A percentile compares a stretch with the other conserved stretches of the same genome.
phyloP scores from a whole-genome alignment of 2,329 filamentous ascomycete genomes.

The Lizonia empirigonia region DNA sequence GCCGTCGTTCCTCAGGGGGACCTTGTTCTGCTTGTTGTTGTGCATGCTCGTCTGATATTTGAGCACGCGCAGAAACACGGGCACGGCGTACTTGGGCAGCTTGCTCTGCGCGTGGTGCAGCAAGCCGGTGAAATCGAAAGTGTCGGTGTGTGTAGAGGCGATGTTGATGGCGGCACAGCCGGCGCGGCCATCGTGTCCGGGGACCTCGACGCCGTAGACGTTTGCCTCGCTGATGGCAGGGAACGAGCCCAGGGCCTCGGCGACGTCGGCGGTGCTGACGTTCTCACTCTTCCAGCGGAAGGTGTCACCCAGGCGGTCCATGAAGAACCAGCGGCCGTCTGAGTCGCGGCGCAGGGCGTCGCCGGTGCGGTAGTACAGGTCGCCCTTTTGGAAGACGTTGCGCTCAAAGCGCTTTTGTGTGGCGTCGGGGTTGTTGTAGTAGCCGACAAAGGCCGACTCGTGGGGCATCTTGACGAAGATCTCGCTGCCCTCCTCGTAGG shows the following conservation, averaged over 20 bases:
- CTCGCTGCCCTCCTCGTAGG: constrained; percentile 74
- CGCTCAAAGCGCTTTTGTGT: constrained; percentile 62
- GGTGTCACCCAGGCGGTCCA: constrained; percentile 56
- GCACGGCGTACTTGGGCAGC: constrained; percentile 76
- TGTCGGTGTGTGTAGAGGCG: constrained; percentile 53
- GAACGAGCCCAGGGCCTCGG: constrained; percentile 53
- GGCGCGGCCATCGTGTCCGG: constrained; percentile 59
- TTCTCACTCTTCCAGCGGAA: constrained; percentile 59
- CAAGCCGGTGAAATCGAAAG: constrained; percentile 61
- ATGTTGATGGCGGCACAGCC: constrained; percentile 64
- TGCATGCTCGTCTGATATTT: constrained; percentile 65
- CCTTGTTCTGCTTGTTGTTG: constrained; percentile 83
- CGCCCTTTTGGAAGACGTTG: constrained; percentile 55
- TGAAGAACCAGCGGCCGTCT: constrained; percentile 56
- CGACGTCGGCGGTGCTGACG: constrained; percentile 56
- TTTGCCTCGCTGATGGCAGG: constrained; percentile 54
- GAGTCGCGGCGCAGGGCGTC: constrained; percentile 53
- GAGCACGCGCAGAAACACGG: constrained; percentile 71
- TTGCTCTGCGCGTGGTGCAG: constrained; percentile 63
- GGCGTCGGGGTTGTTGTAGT: constrained; percentile 70
- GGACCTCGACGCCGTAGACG: constrained; percentile 57
- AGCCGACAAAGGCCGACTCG: constrained; percentile 68
- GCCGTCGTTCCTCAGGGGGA: constrained; percentile 69
- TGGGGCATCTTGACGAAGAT: constrained; percentile 69
- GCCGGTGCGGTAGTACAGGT: constrained; percentile 56